phyloP scores from a whole-genome alignment of 352 stramenopile species.

The Phytophthora pistaciae region DNA sequence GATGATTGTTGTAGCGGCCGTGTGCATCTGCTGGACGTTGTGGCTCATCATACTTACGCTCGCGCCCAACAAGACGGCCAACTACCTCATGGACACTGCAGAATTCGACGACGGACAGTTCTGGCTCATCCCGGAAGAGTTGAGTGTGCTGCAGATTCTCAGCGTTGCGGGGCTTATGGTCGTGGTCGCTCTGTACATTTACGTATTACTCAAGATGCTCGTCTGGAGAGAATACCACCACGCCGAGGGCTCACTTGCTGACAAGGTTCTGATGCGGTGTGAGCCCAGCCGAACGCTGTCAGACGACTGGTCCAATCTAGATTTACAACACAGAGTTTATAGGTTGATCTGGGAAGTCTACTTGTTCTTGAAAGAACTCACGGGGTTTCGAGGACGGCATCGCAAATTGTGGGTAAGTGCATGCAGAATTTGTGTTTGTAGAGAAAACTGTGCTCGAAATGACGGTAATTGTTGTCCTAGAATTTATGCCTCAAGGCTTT shows the following conservation, averaged over 20 bases:
- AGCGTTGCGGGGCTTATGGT: conserved; percentile 21
- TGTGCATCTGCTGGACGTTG: conserved; percentile 41
- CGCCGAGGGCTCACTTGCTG: conserved; percentile 12
- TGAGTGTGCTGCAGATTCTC: conserved; percentile 12
- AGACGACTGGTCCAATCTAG: conserved; percentile 3
- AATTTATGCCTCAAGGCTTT: conserved; percentile 45
- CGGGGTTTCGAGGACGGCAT: conserved; percentile 32
- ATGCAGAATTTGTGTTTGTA: not conserved
- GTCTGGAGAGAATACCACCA: conserved; percentile 24
- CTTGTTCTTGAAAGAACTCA: conserved; percentile 34
- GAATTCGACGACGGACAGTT: conserved; percentile 47
- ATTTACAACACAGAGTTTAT: conserved; percentile 1
- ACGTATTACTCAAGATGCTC: conserved; percentile 37
- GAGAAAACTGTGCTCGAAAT: too few relatives aligned
- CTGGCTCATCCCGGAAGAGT: conserved; percentile 42
- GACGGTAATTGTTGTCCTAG: conserved; percentile 15
- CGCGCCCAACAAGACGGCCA: conserved; percentile 40
- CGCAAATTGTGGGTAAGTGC: conserved; percentile 48
- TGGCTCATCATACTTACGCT: conserved; percentile 42
- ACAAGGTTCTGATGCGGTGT: conserved; percentile 12
- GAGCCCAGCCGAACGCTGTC: conserved; percentile 1
- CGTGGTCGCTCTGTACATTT: conserved; percentile 14
- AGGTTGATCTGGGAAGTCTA: conserved; percentile 30
- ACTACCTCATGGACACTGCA: conserved; percentile 46
- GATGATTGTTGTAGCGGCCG: conserved; percentile 28